These are phyloP conservation scores for Neopestalotiopsis rosae DNA, from an alignment of 2,329 filamentous ascomycete species.

Conservation along the genomic window DNA sequence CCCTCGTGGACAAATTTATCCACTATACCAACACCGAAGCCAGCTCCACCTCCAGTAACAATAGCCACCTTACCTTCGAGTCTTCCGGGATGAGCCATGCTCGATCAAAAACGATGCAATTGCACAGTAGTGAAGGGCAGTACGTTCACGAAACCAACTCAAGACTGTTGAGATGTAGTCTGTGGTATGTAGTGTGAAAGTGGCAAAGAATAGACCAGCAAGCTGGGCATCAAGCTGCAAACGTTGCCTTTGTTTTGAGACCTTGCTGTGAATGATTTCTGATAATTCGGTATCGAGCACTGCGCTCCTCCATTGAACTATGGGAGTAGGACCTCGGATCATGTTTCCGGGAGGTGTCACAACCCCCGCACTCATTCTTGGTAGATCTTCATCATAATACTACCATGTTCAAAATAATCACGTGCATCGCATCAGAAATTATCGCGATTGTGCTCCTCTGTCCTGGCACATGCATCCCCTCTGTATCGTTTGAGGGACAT, in stretches of 20 bases:
- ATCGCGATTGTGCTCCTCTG: too few species aligned
- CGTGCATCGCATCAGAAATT: neutral
- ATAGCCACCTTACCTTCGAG: conserved; percentile 48
- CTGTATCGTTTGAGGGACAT: too few species aligned
- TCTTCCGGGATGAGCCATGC: conserved; percentile 21
- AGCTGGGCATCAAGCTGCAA: neutral
- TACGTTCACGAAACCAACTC: neutral
- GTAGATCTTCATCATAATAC: neutral
- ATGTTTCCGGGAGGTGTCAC: neutral
- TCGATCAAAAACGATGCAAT: neutral
- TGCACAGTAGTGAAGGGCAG: neutral
- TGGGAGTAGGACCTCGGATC: neutral
- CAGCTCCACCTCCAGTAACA: conserved; percentile 60
- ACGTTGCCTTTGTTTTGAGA: neutral
- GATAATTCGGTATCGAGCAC: neutral
- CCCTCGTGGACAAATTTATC: conserved; percentile 64
- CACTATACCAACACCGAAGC: conserved; percentile 68
- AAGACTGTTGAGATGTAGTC: neutral
- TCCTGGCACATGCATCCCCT: too few species aligned
- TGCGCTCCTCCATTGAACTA: neutral
- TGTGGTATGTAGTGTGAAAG: neutral
- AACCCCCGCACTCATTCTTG: neutral
- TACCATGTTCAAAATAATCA: neutral
- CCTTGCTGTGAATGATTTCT: neutral
- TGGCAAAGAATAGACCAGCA: neutral